Evolutionary conservation across 805 yeast genomes (phyloP).

Genomic region (Cyberlindnera maclurae): DNA sequence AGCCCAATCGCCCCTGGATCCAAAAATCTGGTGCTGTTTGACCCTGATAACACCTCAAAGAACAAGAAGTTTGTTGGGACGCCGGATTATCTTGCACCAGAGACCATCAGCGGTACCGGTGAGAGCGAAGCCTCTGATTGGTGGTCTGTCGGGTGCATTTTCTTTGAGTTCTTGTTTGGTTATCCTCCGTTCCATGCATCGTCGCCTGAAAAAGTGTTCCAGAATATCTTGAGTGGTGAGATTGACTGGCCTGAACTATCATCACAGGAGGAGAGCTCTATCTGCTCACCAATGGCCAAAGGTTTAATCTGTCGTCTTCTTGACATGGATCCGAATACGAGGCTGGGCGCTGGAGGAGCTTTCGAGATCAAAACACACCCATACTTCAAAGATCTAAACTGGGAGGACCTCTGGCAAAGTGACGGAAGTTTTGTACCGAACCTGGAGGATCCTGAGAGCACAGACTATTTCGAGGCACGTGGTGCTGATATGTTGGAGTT

Average conservation of each 20-base stretch:
- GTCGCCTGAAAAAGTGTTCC: conserved; percentile 74
- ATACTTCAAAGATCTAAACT: conserved; percentile 63
- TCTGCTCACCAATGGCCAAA: conserved; percentile 60
- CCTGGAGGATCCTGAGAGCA: conserved; percentile 72
- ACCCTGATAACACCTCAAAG: conserved; percentile 55
- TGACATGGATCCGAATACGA: conserved; percentile 49
- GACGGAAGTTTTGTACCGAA: conserved; percentile 82
- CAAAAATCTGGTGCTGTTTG: conserved; percentile 56
- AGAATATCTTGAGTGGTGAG: conserved; percentile 63
- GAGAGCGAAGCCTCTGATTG: conserved; percentile 87
- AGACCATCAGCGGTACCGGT: conserved; percentile 76
- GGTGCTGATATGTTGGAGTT: conserved; percentile 75
- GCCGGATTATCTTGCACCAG: conserved; percentile 97
- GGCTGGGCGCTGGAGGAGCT: conserved; percentile 78
- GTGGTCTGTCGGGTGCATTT: conserved; percentile 98
- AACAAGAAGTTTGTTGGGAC: conserved; percentile 83
- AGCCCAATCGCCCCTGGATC: conserved; percentile 12
- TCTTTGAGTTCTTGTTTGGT: conserved; percentile 88
- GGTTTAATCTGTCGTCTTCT: conserved; percentile 65
- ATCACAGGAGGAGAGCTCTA: conserved; percentile 43
- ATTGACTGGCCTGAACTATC: conserved; percentile 81
- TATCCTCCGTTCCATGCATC: conserved; percentile 90
- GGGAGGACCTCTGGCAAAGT: conserved; percentile 65
- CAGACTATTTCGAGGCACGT: conserved; percentile 85
- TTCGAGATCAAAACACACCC: conserved; percentile 74